phyloP scores from a whole-genome alignment of 306 rosid species.

The Vachellia pachyceras region DNA sequence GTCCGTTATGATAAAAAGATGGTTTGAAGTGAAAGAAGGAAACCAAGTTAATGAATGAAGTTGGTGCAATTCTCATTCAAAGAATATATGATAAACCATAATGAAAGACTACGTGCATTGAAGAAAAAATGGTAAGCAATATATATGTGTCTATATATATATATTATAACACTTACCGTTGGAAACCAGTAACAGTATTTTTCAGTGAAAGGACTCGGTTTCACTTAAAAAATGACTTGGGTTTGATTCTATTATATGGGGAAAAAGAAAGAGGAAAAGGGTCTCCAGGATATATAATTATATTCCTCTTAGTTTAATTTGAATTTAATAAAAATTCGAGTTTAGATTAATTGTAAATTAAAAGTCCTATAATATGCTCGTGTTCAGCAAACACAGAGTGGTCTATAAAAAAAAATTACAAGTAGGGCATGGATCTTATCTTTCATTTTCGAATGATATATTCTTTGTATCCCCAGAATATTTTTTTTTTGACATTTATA shows the following conservation, averaged over 20 bases:
- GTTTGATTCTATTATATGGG: background rate
- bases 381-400: background rate
- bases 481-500: slow-evolving; percentile 18
- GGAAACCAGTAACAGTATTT: no score
- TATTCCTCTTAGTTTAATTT: background rate
- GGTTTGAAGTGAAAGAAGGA: slow-evolving; percentile 5
- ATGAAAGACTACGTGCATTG: slow-evolving; percentile 28
- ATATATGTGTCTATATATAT: no score
- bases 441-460: no score
- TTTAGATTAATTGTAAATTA: background rate
- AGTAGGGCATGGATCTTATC: background rate
- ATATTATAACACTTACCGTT: background rate
- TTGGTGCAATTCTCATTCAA: slow-evolving; percentile 25
- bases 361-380: background rate
- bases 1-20: background rate
- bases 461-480: no score
- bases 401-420: background rate
- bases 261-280: background rate
- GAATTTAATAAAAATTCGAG: background rate
- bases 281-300: no score
- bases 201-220: no score
- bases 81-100: slow-evolving; percentile 7
- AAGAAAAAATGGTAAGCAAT: slow-evolving; percentile 12
- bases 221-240: background rate
- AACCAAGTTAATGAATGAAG: slow-evolving; percentile 32